Conservation (phyloP, 2,329 filamentous ascomycete species). For the Paecilomyces sp. region DNA sequence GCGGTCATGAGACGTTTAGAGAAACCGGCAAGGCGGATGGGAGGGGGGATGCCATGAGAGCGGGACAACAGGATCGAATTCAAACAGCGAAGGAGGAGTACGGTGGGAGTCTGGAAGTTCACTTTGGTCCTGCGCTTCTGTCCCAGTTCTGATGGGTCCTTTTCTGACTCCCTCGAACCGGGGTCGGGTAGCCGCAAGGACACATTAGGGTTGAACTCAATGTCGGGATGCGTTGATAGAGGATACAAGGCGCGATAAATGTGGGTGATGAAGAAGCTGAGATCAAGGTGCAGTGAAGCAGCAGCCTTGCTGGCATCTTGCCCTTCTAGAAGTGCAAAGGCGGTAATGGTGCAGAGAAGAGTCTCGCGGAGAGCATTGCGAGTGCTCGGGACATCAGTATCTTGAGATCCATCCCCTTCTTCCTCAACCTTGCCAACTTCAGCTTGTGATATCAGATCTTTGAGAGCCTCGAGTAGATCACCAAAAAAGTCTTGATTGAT, state of each 20-base stretch:
- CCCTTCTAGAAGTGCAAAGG: constrained; percentile 89
- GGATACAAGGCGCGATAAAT: constrained; percentile 81
- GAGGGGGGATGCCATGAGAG: constrained; percentile 68
- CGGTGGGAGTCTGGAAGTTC: constrained; percentile 91
- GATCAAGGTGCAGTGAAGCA: constrained; percentile 73
- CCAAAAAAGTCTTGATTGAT: constrained; percentile 99
- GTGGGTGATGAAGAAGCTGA: constrained; percentile 91
- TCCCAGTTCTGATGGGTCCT: constrained; percentile 22
- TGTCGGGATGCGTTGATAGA: constrained; percentile 72
- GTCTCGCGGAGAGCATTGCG: constrained; percentile 79
- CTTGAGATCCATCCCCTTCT: constrained; percentile 42
- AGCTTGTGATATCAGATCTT: constrained; percentile 79
- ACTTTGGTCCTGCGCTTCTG: constrained; percentile 58
- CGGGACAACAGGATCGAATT: constrained; percentile 72
- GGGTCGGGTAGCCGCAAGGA: constrained; percentile 66
- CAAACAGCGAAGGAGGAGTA: constrained; percentile 81
- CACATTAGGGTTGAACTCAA: constrained; percentile 70
- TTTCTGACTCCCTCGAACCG: constrained; percentile 27
- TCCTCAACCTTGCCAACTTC: constrained; percentile 38
- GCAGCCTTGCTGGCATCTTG: constrained; percentile 87
- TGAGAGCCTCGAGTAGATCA: constrained; percentile 86
- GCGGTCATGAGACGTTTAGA: constrained; percentile 81
- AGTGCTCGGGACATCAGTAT: constrained; percentile 43
- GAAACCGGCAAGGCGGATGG: constrained; percentile 82
- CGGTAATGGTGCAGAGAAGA: constrained; percentile 90